phyloP scores from a whole-genome alignment of 768 basidiomycete genomes.

The Pluteus cervinus region DNA sequence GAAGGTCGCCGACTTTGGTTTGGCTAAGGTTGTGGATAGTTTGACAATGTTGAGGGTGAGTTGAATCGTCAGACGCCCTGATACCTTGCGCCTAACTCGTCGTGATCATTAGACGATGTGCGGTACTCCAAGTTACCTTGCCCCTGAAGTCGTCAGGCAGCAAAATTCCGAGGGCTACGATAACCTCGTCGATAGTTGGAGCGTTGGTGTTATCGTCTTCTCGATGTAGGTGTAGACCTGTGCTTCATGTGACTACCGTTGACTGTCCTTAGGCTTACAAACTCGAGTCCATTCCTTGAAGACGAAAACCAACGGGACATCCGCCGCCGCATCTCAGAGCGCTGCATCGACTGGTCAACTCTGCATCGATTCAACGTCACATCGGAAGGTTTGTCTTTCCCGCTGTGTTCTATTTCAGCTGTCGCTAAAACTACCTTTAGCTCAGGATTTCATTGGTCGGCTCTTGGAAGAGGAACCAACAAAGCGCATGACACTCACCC shows the following conservation, averaged over 20 bases:
- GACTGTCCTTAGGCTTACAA: constrained; percentile 54
- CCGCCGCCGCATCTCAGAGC: constrained; percentile 50
- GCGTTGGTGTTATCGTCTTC: constrained; percentile 90
- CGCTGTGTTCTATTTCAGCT: not conserved
- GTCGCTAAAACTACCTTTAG: constrained; percentile 27
- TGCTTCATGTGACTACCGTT: constrained; percentile 4
- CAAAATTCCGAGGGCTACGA: constrained; percentile 69
- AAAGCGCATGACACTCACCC: constrained; percentile 63
- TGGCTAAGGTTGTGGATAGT: constrained; percentile 87
- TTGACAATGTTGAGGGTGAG: constrained; percentile 70
- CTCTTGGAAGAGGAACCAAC: constrained; percentile 64
- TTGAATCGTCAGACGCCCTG: too few species aligned
- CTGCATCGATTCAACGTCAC: constrained; percentile 37
- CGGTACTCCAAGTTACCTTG: constrained; percentile 92
- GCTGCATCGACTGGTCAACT: constrained; percentile 55
- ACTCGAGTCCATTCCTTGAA: constrained; percentile 76
- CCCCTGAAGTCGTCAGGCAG: constrained; percentile 83
- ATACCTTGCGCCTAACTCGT: not conserved
- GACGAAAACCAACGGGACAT: constrained; percentile 57
- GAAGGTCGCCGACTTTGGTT: constrained; percentile 94
- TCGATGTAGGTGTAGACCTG: constrained; percentile 57
- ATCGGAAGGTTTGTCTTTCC: constrained; percentile 35
- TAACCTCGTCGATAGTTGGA: constrained; percentile 92
- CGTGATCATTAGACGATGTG: constrained; percentile 71
- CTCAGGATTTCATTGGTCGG: constrained; percentile 54